A percentile compares a stretch with the other conserved stretches of the same genome.
Evolutionary conservation across 257 asterid genomes (phyloP).

Genomic region (Buddleja alternifolia): DNA sequence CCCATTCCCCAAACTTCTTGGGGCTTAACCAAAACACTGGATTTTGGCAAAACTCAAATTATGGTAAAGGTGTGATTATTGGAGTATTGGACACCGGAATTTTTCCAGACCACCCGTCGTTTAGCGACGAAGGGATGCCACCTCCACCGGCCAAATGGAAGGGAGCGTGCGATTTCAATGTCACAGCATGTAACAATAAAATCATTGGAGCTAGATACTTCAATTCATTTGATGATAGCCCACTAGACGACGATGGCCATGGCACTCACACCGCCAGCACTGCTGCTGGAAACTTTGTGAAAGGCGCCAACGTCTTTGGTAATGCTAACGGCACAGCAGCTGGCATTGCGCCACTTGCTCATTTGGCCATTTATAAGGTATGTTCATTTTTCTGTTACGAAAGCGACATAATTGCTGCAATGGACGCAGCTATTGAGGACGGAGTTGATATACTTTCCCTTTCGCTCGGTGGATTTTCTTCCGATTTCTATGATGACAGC

Average conservation of each 20-base stretch:
- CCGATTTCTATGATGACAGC: neutral
- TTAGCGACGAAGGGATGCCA: neutral
- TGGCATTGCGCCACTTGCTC: slow-evolving; percentile 44
- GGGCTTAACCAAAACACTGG: slow-evolving; percentile 35
- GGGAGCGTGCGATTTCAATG: slow-evolving; percentile 42
- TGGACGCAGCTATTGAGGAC: slow-evolving; percentile 40
- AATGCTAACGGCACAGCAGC: slow-evolving; percentile 48
- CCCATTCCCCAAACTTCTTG: slow-evolving; percentile 39
- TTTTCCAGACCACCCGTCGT: neutral
- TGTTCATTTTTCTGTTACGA: slow-evolving; percentile 24
- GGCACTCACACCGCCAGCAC: slow-evolving; percentile 49
- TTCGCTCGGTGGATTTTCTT: slow-evolving; percentile 2
- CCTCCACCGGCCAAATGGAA: slow-evolving; percentile 47
- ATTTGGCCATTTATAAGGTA: slow-evolving; percentile 39
- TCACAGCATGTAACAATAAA: slow-evolving; percentile 39
- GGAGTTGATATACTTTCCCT: slow-evolving; percentile 29
- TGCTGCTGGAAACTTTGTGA: slow-evolving; percentile 41
- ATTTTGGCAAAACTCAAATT: neutral
- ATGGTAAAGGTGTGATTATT: slow-evolving; percentile 23
- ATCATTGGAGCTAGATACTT: slow-evolving; percentile 41
- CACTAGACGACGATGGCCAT: slow-evolving; percentile 29
- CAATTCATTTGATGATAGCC: neutral
- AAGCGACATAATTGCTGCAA: slow-evolving; percentile 40
- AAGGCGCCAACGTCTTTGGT: slow-evolving; percentile 36
- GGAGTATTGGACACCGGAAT: slow-evolving; percentile 7